Conservation (phyloP, 1,139 yeast species). For the Pichia sp. region DNA sequence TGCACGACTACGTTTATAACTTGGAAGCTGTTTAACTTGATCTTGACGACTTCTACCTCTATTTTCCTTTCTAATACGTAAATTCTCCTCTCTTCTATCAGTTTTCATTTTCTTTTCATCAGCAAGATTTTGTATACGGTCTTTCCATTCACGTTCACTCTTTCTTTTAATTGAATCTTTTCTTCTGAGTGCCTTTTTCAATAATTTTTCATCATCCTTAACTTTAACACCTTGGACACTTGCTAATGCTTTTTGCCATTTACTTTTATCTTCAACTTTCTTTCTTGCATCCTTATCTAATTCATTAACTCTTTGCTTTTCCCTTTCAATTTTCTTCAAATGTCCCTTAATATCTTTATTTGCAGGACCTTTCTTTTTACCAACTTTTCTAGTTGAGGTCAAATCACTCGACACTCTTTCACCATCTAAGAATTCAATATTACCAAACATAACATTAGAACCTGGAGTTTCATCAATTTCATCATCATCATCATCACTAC, state of each 20-base stretch:
- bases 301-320: constrained; percentile 55
- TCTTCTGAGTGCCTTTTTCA: constrained; percentile 78
- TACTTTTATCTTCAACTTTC: constrained; percentile 59
- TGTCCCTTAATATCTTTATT: constrained; percentile 82
- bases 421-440: constrained; percentile 79
- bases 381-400: constrained; percentile 51
- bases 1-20: constrained; percentile 45
- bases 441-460: constrained; percentile 63
- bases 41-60: constrained; percentile 68
- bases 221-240: constrained; percentile 87
- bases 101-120: constrained; percentile 68
- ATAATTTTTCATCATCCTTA: constrained; percentile 81
- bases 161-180: constrained; percentile 74
- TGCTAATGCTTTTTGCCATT: constrained; percentile 79
- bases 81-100: constrained; percentile 84
- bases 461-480: not conserved
- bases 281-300: constrained; percentile 61
- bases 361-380: constrained; percentile 73
- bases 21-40: constrained; percentile 58
- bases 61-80: constrained; percentile 72
- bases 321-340: constrained; percentile 64
- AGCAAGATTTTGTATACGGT: constrained; percentile 71
- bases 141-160: constrained; percentile 83
- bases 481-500: not conserved
- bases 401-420: constrained; percentile 74